phyloP scores from a whole-genome alignment of 2,329 filamentous ascomycete genomes.

The Aaosphaeria pasadenensis region DNA sequence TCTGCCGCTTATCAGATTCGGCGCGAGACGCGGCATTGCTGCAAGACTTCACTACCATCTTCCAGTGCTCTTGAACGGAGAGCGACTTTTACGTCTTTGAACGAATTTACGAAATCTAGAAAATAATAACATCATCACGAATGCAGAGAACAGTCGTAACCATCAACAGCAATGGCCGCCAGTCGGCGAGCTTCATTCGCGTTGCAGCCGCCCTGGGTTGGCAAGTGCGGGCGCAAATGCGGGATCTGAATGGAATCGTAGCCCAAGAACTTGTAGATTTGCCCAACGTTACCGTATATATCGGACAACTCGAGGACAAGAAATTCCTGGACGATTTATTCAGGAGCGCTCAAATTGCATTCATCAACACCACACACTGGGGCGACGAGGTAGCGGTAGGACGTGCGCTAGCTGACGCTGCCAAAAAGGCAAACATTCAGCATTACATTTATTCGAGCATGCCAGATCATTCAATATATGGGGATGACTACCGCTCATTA shows the following conservation, averaged over 20 bases:
- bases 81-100: too few relatives aligned
- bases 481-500: constrained; percentile 72
- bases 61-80: too few relatives aligned
- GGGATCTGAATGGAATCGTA: constrained; percentile 82
- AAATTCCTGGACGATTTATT: constrained; percentile 77
- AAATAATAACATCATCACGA: constrained; percentile 13
- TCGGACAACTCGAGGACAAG: constrained; percentile 68
- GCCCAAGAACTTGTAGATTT: constrained; percentile 80
- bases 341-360: constrained; percentile 79
- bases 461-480: constrained; percentile 86
- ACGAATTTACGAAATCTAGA: neutral
- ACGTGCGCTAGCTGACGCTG: constrained; percentile 81
- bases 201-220: constrained; percentile 93
- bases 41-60: too few relatives aligned
- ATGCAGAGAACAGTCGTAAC: constrained; percentile 71
- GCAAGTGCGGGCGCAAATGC: constrained; percentile 86
- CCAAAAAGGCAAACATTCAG: constrained; percentile 77
- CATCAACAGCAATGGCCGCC: constrained; percentile 92
- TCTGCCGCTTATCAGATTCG: constrained; percentile 6
- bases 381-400: constrained; percentile 92
- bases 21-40: constrained; percentile 13
- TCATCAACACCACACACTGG: constrained; percentile 97
- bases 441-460: constrained; percentile 97
- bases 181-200: constrained; percentile 91
- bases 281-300: constrained; percentile 73